Evolutionary conservation across 169 alveolate species (phyloP).

Genomic region (Plasmodium fragile): DNA sequence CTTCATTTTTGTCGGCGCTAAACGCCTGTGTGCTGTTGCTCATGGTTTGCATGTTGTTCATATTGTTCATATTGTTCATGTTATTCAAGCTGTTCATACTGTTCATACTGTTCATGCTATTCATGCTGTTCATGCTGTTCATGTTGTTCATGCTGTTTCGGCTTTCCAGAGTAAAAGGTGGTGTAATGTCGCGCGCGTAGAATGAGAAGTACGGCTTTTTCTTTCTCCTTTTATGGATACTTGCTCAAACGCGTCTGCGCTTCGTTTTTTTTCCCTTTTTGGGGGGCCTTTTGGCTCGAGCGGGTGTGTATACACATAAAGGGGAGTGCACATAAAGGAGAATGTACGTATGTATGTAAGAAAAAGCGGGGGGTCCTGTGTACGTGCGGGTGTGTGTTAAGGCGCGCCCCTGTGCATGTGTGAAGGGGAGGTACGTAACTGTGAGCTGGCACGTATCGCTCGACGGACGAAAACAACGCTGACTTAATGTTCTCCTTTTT

Average conservation of each 20-base stretch:
- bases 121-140: neutral
- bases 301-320: neutral
- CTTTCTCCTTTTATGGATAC: neutral
- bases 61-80: slow-evolving; percentile 1
- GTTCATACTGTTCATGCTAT: too few relatives aligned
- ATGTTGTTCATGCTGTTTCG: neutral
- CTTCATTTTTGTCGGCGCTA: slow-evolving; percentile 31
- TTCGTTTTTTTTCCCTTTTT: neutral
- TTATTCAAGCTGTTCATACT: too few relatives aligned
- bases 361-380: neutral
- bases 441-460: neutral
- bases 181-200: neutral
- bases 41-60: slow-evolving; percentile 36
- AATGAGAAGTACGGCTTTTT: neutral
- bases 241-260: neutral
- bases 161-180: neutral
- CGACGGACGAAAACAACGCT: neutral
- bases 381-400: neutral
- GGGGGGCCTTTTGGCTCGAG: neutral
- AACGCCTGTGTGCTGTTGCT: slow-evolving; percentile 42
- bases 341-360: neutral
- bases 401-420: neutral
- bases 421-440: neutral
- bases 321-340: neutral
- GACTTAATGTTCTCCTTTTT: neutral